phyloP scores from a whole-genome alignment of 148 eudicot genomes.

The Chenopodium suecicum region DNA sequence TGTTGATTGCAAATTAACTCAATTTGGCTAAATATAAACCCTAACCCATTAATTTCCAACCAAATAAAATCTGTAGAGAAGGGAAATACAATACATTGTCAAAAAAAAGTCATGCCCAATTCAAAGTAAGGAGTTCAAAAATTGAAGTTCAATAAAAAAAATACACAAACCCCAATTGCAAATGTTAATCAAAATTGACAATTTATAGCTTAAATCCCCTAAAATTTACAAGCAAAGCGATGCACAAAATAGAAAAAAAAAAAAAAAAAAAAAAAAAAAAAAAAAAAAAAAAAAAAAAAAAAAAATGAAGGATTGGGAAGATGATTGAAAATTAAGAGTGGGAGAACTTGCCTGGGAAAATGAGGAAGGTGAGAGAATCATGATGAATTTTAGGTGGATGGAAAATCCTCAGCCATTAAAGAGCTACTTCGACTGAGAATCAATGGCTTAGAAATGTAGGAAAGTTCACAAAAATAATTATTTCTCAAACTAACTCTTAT shows the following conservation, averaged over 20 bases:
- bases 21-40: background rate
- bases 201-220: background rate
- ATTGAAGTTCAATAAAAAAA: background rate
- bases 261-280: background rate
- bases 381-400: background rate
- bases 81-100: no score
- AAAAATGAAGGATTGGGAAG: background rate
- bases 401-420: constrained; percentile 7
- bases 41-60: background rate
- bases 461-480: no score
- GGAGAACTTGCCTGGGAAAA: constrained; percentile 10
- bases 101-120: background rate
- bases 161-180: background rate
- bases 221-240: background rate
- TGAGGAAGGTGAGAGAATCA: constrained; percentile 5
- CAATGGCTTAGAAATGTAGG: background rate
- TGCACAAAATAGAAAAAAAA: background rate
- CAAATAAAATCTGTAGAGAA: no score
- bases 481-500: no score
- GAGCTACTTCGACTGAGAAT: background rate
- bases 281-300: background rate
- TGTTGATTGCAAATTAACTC: background rate
- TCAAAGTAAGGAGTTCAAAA: background rate
- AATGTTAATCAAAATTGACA: background rate
- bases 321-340: background rate